These are phyloP conservation scores for Ganoderma leucocontextum DNA, from an alignment of 1,284 basidiomycete genomes.

Conservation along the genomic window DNA sequence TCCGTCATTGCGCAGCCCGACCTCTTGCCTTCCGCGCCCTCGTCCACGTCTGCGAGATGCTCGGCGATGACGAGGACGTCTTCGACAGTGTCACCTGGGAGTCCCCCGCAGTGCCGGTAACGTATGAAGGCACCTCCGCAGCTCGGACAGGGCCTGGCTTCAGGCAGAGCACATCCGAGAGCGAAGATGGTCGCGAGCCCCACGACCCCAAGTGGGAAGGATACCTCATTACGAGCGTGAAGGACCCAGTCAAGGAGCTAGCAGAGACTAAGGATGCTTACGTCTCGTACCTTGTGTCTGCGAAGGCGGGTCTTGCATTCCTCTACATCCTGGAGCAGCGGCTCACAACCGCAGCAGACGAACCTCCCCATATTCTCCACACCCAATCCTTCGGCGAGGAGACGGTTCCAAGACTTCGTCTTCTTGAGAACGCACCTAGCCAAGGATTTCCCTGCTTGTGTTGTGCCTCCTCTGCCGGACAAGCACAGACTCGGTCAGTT, in stretches of 20 bases:
- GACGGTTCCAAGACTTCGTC: slow-evolving; percentile 97
- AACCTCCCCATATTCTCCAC: slow-evolving; percentile 84
- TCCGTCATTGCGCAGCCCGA: slow-evolving; percentile 14
- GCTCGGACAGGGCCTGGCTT: slow-evolving; percentile 72
- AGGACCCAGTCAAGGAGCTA: slow-evolving; percentile 94
- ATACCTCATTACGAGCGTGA: slow-evolving; percentile 85
- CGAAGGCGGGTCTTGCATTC: slow-evolving; percentile 68
- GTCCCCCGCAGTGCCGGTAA: slow-evolving; percentile 64
- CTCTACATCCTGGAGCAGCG: not conserved
- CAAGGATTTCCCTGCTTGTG: slow-evolving; percentile 95
- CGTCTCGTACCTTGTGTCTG: slow-evolving; percentile 92
- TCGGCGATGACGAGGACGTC: slow-evolving; percentile 84
- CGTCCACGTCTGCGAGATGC: slow-evolving; percentile 52
- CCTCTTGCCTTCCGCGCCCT: slow-evolving; percentile 15
- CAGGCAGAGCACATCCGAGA: slow-evolving; percentile 75
- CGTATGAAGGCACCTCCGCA: slow-evolving; percentile 51
- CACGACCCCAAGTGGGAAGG: slow-evolving; percentile 91
- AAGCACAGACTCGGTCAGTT: slow-evolving; percentile 92
- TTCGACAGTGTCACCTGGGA: slow-evolving; percentile 91
- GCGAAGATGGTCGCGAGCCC: slow-evolving; percentile 65
- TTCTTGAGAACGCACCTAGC: slow-evolving; percentile 91
- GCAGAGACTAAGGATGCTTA: slow-evolving; percentile 97
- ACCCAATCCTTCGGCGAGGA: slow-evolving; percentile 75
- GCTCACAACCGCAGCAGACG: slow-evolving; percentile 61
- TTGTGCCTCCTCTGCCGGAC: slow-evolving; percentile 95